Evolutionary conservation across 2,329 filamentous ascomycete genomes (phyloP).

Genomic region (Blastomyces percursus): DNA sequence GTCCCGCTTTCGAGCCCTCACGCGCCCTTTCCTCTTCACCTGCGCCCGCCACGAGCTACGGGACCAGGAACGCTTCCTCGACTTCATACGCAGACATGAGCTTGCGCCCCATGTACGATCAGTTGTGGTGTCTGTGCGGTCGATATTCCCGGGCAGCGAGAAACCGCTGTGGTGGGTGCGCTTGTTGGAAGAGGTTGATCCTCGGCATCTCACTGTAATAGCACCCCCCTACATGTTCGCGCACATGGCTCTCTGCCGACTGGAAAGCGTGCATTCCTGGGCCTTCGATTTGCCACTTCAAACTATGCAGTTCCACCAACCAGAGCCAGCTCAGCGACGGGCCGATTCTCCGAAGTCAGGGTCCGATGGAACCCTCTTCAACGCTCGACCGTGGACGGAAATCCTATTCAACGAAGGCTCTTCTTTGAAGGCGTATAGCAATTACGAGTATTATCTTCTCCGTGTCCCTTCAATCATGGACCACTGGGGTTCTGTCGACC

Average conservation of each 20-base stretch:
- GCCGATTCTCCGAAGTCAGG: conserved; percentile 22
- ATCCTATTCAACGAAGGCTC: conserved; percentile 65
- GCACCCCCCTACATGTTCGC: conserved; percentile 54
- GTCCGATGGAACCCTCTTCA: conserved; percentile 38
- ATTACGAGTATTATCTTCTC: conserved; percentile 60
- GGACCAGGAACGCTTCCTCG: conserved; percentile 26
- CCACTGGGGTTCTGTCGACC: conserved; percentile 27
- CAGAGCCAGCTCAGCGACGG: conserved; percentile 6
- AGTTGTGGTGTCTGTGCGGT: conserved; percentile 36
- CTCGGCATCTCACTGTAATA: conserved; percentile 44
- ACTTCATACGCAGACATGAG: conserved; percentile 26
- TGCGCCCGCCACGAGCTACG: conserved; percentile 36
- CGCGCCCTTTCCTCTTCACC: conserved; percentile 48
- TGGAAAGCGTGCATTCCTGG: conserved; percentile 51
- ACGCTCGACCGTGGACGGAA: conserved; percentile 52
- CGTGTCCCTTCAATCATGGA: conserved; percentile 52
- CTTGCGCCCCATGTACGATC: conserved; percentile 36
- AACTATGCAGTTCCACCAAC: conserved; percentile 39
- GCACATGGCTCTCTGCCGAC: conserved; percentile 46
- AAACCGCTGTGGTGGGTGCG: conserved; percentile 43
- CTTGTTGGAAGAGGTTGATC: conserved; percentile 45
- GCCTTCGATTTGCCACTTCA: conserved; percentile 54
- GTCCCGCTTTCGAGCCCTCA: conserved; percentile 42
- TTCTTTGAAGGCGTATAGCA: conserved; percentile 57
- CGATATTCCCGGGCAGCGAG: conserved; percentile 29